Percentiles rank a stretch among this genome's conserved stretches.
Conservation (phyloP, 306 rosid genomes). For the Styphnolobium japonicum region DNA sequence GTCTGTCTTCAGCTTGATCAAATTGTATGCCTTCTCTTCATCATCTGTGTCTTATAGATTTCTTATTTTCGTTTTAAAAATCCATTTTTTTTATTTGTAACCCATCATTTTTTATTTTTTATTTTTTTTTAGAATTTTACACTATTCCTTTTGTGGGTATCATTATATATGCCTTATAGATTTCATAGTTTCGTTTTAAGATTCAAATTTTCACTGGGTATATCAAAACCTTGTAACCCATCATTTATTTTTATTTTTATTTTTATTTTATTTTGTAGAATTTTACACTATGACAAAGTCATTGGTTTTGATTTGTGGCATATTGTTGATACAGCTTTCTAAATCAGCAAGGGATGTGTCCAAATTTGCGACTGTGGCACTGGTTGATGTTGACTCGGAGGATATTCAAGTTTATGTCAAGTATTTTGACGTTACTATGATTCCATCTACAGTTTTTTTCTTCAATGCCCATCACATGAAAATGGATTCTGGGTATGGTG, state of each 20-base stretch:
- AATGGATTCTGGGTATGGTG: constrained; percentile 82
- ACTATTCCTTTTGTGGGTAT: too few relatives aligned
- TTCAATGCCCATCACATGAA: constrained; percentile 98
- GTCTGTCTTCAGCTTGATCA: constrained; percentile 72
- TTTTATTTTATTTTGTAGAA: neutral
- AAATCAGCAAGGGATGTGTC: constrained; percentile 80
- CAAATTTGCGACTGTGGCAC: constrained; percentile 73
- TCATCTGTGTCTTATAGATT: neutral
- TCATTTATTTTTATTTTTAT: neutral
- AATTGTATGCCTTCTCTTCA: constrained; percentile 36
- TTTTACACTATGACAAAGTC: neutral
- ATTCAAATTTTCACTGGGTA: too few relatives aligned
- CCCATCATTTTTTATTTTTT: neutral
- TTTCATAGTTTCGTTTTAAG: too few relatives aligned
- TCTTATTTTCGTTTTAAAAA: neutral
- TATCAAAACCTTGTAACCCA: neutral
- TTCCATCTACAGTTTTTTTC: constrained; percentile 82
- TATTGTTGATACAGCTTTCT: constrained; percentile 49
- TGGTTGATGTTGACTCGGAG: constrained; percentile 73
- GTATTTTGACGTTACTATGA: constrained; percentile 73
- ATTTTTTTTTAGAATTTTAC: neutral
- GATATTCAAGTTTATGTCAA: constrained; percentile 72
- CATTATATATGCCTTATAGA: too few relatives aligned
- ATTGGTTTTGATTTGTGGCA: neutral
- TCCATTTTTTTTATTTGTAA: neutral